phyloP scores from a whole-genome alignment of 1,139 yeast genomes.

The Taphrina sp. region DNA sequence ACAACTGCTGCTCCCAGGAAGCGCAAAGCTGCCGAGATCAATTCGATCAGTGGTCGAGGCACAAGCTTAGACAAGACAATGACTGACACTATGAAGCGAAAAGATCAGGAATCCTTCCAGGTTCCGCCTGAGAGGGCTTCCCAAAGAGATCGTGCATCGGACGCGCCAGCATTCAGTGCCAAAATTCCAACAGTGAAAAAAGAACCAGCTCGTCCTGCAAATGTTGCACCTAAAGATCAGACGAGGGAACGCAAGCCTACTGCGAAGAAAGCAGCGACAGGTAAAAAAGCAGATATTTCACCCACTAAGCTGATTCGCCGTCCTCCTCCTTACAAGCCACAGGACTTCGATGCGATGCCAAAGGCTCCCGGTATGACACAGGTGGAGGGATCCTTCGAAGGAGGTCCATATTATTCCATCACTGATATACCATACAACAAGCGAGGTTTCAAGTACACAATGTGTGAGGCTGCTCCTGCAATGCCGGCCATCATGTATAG shows the following conservation, averaged over 20 bases:
- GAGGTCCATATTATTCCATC: conserved; percentile 48
- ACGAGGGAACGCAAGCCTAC: conserved; percentile 27
- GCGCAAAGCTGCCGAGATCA: conserved; percentile 17
- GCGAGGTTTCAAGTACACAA: conserved; percentile 76
- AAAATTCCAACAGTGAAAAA: conserved; percentile 8
- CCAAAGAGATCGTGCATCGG: neutral
- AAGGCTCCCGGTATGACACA: conserved; percentile 38
- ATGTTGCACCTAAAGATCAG: neutral
- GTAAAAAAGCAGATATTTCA: neutral
- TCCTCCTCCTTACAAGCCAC: conserved; percentile 40
- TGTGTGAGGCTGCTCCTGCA: conserved; percentile 70
- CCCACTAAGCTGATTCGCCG: conserved; percentile 26
- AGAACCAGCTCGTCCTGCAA: neutral
- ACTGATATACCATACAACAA: conserved; percentile 80
- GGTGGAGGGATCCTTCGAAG: conserved; percentile 26
- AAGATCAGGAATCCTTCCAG: neutral
- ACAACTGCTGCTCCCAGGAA: conserved; percentile 12
- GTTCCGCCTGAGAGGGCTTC: conserved; percentile 4
- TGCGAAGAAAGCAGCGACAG: conserved; percentile 14
- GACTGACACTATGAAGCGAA: neutral
- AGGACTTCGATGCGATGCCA: conserved; percentile 40
- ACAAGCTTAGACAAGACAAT: neutral
- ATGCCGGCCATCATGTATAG: conserved; percentile 64
- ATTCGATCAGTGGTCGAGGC: too few relatives aligned
- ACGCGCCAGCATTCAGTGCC: conserved; percentile 19